Evolutionary conservation across 2,329 filamentous ascomycete genomes (phyloP).

Genomic region (Curvularia verruculosa): DNA sequence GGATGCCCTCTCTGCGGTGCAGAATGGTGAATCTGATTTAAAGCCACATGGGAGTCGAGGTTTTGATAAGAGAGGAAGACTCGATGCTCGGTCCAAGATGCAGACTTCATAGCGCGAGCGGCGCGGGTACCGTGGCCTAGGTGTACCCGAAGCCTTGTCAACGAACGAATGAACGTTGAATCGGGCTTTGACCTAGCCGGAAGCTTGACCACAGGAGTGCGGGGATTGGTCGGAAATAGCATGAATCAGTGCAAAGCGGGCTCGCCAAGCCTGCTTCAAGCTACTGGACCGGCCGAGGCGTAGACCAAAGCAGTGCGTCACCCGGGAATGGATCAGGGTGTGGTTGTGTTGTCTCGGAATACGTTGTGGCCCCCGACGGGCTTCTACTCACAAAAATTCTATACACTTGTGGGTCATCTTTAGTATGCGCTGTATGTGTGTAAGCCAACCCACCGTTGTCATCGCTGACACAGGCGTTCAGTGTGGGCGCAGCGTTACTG

Average conservation of each 20-base stretch:
- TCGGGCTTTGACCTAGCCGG: conserved; percentile 10
- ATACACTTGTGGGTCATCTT: neutral
- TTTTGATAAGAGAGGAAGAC: neutral
- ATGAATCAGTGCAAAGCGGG: conserved; percentile 1
- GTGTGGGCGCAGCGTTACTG: neutral
- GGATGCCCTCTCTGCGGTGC: neutral
- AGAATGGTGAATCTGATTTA: conserved; percentile 1
- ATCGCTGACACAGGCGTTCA: neutral
- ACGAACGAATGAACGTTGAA: conserved; percentile 17
- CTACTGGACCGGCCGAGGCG: neutral
- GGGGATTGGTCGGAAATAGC: conserved; percentile 26
- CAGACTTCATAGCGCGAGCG: conserved; percentile 14
- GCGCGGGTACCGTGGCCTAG: conserved; percentile 16
- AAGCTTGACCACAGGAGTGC: conserved; percentile 3
- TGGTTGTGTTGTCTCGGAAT: conserved; percentile 2
- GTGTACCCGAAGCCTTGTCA: conserved; percentile 10
- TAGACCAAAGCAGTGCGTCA: conserved; percentile 8
- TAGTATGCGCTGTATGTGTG: neutral
- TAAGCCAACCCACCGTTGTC: neutral
- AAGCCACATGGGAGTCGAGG: conserved; percentile 6
- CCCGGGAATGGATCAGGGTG: conserved; percentile 3
- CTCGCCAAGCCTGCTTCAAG: conserved; percentile 5
- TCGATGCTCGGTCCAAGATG: conserved; percentile 14
- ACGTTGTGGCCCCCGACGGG: conserved; percentile 9
- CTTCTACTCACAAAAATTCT: neutral